Evolutionary conservation across 177 flowering plant species (phyloP).

Genomic region (Vitis hybrid): DNA sequence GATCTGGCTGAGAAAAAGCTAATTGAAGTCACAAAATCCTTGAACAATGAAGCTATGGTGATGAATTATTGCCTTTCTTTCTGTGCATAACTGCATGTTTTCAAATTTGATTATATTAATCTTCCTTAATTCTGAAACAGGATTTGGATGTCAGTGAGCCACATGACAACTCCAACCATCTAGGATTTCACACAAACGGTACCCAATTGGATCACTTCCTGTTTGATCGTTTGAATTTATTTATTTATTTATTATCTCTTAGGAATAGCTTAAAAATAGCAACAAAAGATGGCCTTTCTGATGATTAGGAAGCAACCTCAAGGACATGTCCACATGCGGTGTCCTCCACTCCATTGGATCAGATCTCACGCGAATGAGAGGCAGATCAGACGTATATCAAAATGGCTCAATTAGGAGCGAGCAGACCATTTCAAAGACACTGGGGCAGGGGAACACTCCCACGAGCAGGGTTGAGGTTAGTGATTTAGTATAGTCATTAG

Average conservation of each 20-base stretch:
- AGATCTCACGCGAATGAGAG: constrained; percentile 70
- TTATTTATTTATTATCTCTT: not conserved
- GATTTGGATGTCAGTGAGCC: constrained; percentile 43
- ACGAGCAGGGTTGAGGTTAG: constrained; percentile 69
- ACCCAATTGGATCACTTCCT: not conserved
- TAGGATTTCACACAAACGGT: constrained; percentile 27
- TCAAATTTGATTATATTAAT: not conserved
- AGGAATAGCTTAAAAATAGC: not conserved
- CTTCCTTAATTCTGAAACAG: constrained; percentile 27
- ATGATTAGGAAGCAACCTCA: constrained; percentile 36
- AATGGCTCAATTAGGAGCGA: constrained; percentile 52
- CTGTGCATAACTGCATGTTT: not conserved
- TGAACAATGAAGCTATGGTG: constrained; percentile 46
- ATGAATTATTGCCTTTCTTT: not conserved
- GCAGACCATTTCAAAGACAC: constrained; percentile 35
- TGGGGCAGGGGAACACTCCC: constrained; percentile 61
- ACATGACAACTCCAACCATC: constrained; percentile 23
- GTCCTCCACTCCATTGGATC: constrained; percentile 87
- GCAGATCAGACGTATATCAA: constrained; percentile 36
- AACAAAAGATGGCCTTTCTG: constrained; percentile 4
- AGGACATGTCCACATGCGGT: constrained; percentile 74
- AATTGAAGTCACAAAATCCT: constrained; percentile 57
- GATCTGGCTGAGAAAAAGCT: constrained; percentile 61
- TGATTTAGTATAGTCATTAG: not conserved
- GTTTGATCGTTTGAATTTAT: not conserved